Conservation (phyloP, 2,329 filamentous ascomycete species). For the Xylariaceae sp. region DNA sequence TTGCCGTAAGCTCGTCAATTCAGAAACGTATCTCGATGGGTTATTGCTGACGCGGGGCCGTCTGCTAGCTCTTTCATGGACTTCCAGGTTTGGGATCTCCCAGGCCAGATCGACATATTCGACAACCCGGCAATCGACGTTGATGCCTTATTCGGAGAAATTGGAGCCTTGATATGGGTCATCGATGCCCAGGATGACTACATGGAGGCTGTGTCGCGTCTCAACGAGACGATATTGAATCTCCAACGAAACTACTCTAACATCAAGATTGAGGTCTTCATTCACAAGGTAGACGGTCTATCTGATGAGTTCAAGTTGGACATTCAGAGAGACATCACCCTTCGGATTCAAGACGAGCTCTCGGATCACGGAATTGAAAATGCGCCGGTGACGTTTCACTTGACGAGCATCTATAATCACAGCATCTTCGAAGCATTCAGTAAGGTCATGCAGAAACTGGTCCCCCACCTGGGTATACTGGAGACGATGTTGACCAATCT, state of each 20-base stretch:
- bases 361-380: conserved; percentile 91
- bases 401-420: conserved; percentile 97
- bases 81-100: conserved; percentile 97
- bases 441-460: conserved; percentile 96
- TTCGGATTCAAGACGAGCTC: conserved; percentile 92
- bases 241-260: conserved; percentile 84
- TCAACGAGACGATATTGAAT: conserved; percentile 84
- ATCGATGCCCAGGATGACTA: conserved; percentile 99
- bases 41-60: conserved; percentile 17
- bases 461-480: conserved; percentile 85
- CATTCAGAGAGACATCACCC: conserved; percentile 92
- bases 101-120: conserved; percentile 84
- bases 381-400: conserved; percentile 87
- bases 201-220: conserved; percentile 77
- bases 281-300: conserved; percentile 97
- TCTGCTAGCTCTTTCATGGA: conserved; percentile 86
- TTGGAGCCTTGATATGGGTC: conserved; percentile 95
- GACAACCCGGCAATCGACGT: conserved; percentile 85
- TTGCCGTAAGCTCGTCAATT: conserved; percentile 67
- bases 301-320: conserved; percentile 95
- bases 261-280: conserved; percentile 97
- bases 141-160: conserved; percentile 88
- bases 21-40: background rate
- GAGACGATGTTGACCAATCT: conserved; percentile 92
- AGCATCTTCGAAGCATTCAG: conserved; percentile 97